phyloP scores from a whole-genome alignment of 169 alveolate species.

The Plasmodium vivax region DNA sequence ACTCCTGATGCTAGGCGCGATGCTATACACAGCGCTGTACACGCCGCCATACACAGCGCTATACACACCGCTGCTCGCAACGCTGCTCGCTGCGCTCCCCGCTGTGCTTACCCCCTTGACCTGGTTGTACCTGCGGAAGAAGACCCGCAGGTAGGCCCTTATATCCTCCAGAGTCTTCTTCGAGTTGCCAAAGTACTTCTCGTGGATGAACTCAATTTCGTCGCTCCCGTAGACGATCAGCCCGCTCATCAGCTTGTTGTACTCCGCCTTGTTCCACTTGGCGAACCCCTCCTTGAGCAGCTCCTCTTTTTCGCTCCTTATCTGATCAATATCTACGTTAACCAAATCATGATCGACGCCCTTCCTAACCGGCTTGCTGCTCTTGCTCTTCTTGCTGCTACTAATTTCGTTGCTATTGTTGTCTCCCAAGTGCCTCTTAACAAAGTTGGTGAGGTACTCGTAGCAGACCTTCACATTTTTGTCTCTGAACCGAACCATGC shows the following conservation, averaged over 20 bases:
- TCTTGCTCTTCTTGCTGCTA: slow-evolving; percentile 4
- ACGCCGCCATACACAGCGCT: too few species aligned
- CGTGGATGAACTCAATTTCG: slow-evolving; percentile 33
- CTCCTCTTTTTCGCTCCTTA: slow-evolving; percentile 37
- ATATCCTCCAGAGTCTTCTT: slow-evolving; percentile 57
- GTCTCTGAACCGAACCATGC: slow-evolving; percentile 29
- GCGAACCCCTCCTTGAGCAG: slow-evolving; percentile 46
- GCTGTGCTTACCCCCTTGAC: slow-evolving; percentile 48
- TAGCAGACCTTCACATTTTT: slow-evolving; percentile 39
- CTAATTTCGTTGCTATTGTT: not conserved
- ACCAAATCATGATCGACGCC: slow-evolving; percentile 4
- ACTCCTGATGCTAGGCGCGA: not conserved
- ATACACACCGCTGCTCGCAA: not conserved
- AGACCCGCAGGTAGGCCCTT: slow-evolving; percentile 32
- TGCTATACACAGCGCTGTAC: not conserved
- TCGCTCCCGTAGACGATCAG: slow-evolving; percentile 38
- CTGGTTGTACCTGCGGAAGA: slow-evolving; percentile 33
- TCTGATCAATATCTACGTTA: slow-evolving; percentile 31
- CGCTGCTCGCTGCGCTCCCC: too few species aligned
- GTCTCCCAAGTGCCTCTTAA: slow-evolving; percentile 11
- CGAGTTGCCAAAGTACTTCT: slow-evolving; percentile 47
- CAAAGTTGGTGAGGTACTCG: slow-evolving; percentile 10
- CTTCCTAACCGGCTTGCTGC: not conserved
- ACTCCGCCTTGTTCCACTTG: slow-evolving; percentile 63
- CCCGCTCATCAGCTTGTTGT: slow-evolving; percentile 51